Evolutionary conservation across 2,329 filamentous ascomycete species (phyloP), one percentile per base, ranked within the genome.

Genomic region (Fusarium sarcochroum): DNA sequence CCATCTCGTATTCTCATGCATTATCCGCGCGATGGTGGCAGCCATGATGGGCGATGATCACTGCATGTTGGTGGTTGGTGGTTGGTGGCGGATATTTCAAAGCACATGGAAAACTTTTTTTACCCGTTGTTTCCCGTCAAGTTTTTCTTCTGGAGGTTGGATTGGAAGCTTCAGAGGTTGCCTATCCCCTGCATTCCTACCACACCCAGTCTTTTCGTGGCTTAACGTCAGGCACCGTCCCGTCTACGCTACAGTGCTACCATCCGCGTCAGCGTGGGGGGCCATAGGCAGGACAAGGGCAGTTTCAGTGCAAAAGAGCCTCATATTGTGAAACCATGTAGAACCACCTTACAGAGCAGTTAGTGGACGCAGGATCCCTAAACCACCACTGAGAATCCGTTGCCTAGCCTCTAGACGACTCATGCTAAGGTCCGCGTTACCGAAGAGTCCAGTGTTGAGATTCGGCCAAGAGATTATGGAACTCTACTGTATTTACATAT

Each of bases 131-230:
- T 41, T 60, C 54, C 44, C 48, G 30, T 30, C 45, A 38, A 38
- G 18, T 17, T 27, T 37, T 44, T 61, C 32, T 63, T 63, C 42
- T 40, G 34, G 23, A 57, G 20, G 35, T 40, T 35, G 42, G 25
- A 56, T 56, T 58, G 38, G 48, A 54, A 58, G 38, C 30, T 44
- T 30, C 34, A 27, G 37, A 40, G 18, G 21, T 34, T 34, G 40
- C 32, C 50, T 56, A 41, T 49, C 66, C 60, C 69, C 66, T 70
- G 64, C 68, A 69, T 72, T 59, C 58, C 69, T 46, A 20, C 62
- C 63, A 50, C 64, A 67, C 61, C 27, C 27, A 47, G 41, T 37
- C 21, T 27, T 37, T 48, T 38, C 18, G 51, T 54, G 37, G 55
- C 55, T 68, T 59, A 48, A 53, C 60, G 62, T 37, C 61, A 72